These are phyloP conservation scores for Colletotrichum lindemuthianum DNA, from an alignment of 2,329 filamentous ascomycete genomes.

Conservation along the genomic window DNA sequence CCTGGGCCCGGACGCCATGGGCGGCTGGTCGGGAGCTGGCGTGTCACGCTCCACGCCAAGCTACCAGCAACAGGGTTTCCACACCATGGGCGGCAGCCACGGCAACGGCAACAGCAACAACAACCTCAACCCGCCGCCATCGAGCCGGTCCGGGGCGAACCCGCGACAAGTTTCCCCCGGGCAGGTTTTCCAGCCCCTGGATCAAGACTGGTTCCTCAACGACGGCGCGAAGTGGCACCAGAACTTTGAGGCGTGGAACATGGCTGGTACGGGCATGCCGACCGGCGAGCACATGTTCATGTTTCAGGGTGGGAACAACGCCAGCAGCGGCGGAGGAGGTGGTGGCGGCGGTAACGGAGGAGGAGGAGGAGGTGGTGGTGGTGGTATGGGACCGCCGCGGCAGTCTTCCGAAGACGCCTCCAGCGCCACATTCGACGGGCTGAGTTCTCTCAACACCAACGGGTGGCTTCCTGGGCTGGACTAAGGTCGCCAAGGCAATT, in stretches of 20 bases:
- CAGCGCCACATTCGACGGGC: constrained; percentile 42
- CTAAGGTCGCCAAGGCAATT: constrained; percentile 28
- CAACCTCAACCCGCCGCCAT: constrained; percentile 3
- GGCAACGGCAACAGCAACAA: background rate
- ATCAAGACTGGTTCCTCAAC: constrained; percentile 67
- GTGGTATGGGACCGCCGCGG: constrained; percentile 1
- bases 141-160: constrained; percentile 2
- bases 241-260: constrained; percentile 65
- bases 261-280: constrained; percentile 36
- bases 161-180: constrained; percentile 43
- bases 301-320: constrained; percentile 23
- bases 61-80: constrained; percentile 40
- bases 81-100: background rate
- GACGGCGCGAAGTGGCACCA: constrained; percentile 69
- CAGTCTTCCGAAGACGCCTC: constrained; percentile 24
- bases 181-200: constrained; percentile 52
- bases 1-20: constrained; percentile 12
- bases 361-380: too few species aligned
- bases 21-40: constrained; percentile 40
- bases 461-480: constrained; percentile 51
- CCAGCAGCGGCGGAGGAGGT: too few species aligned
- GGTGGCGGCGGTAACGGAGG: too few species aligned
- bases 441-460: constrained; percentile 45
- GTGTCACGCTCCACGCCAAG: constrained; percentile 41
- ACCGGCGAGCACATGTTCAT: constrained; percentile 34